phyloP scores from a whole-genome alignment of 805 yeast species.

The Myxozyma vanderwaltii region DNA sequence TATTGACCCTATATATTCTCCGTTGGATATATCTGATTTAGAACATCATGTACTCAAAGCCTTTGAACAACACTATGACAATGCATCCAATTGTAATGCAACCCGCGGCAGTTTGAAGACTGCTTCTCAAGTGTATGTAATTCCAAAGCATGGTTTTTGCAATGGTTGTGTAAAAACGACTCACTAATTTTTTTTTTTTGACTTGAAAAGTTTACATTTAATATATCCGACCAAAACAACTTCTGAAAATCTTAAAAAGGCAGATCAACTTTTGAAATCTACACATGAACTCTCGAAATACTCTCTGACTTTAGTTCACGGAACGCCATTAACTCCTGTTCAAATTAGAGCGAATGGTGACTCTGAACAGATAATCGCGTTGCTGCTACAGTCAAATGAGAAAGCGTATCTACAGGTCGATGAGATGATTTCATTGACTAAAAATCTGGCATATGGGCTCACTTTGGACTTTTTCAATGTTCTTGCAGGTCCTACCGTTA shows the following conservation, averaged over 20 bases:
- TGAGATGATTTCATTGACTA: slow-evolving; percentile 31
- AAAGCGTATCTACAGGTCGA: slow-evolving; percentile 39
- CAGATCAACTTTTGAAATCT: slow-evolving; percentile 37
- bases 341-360: slow-evolving; percentile 36
- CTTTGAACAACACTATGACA: slow-evolving; percentile 50
- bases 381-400: slow-evolving; percentile 40
- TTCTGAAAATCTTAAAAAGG: slow-evolving; percentile 27
- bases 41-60: slow-evolving; percentile 32
- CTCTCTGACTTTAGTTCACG: slow-evolving; percentile 39
- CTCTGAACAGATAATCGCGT: slow-evolving; percentile 38
- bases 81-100: slow-evolving; percentile 48
- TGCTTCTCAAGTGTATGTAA: slow-evolving; percentile 39
- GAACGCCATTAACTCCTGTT: slow-evolving; percentile 38
- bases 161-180: not conserved
- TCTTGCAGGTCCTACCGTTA: not conserved
- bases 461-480: slow-evolving; percentile 1
- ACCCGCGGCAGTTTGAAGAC: slow-evolving; percentile 47
- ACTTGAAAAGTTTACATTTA: slow-evolving; percentile 36
- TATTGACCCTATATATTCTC: slow-evolving; percentile 23
- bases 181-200: not conserved
- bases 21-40: slow-evolving; percentile 19
- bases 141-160: no score
- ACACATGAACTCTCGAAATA: slow-evolving; percentile 39
- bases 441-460: slow-evolving; percentile 18
- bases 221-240: slow-evolving; percentile 17